A percentile compares a stretch with the other conserved stretches of the same genome.
Conservation (phyloP, 1,139 yeast genomes). For the Arxiozyma bovina region DNA sequence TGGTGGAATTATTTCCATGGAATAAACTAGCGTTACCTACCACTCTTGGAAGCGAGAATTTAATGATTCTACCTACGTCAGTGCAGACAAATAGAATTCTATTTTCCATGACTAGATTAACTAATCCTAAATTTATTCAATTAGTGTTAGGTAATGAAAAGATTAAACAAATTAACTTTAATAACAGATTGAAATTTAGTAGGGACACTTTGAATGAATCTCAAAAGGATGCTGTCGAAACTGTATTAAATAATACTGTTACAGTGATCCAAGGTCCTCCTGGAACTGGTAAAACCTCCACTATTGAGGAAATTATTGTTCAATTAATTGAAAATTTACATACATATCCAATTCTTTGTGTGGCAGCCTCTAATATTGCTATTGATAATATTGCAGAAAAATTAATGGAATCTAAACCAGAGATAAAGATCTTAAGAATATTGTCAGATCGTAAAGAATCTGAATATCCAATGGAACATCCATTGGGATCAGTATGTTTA, state of each 20-base stretch:
- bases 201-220: constrained; percentile 49
- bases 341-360: constrained; percentile 59
- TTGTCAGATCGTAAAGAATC: constrained; percentile 53
- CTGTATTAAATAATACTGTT: constrained; percentile 56
- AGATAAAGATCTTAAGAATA: constrained; percentile 44
- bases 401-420: constrained; percentile 42
- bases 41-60: constrained; percentile 29
- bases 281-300: constrained; percentile 61
- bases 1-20: constrained; percentile 52
- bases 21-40: constrained; percentile 44
- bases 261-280: constrained; percentile 65
- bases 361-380: constrained; percentile 70
- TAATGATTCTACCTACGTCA: constrained; percentile 51
- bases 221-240: constrained; percentile 59
- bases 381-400: constrained; percentile 72
- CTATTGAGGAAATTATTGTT: constrained; percentile 55
- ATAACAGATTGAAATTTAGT: constrained; percentile 44
- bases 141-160: constrained; percentile 55
- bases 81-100: constrained; percentile 55
- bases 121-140: constrained; percentile 48
- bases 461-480: constrained; percentile 49
- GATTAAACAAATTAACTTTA: constrained; percentile 49
- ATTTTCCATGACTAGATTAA: constrained; percentile 53
- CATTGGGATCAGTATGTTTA: constrained; percentile 49
- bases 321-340: constrained; percentile 49